Base-by-base conservation (phyloP, 2,329 filamentous ascomycete species). In the Cytospora paraplurivora region DNA sequence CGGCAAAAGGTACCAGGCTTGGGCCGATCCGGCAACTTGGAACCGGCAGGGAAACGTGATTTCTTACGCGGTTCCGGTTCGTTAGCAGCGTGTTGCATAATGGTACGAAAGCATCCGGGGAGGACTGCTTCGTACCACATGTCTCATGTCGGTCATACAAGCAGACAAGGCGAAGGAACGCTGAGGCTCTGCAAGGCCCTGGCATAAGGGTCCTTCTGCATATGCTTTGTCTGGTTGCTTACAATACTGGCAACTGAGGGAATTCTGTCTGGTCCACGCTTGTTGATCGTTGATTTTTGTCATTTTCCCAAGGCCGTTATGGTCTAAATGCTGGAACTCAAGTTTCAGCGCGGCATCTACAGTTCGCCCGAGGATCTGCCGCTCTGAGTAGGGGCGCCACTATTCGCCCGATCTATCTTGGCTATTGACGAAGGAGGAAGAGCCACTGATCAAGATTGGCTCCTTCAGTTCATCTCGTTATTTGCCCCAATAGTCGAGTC, bases 1-100 rank as follows among this genome's bases (percentile, higher is more conserved):
- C 17, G 58, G 34, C n/a, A 54, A 37, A 53, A 41, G 50, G 27
- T 41, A 47, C 19, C 37, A 15, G 27, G 10, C n/a, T 10, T 51
- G 32, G 57, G 38, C 37, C 41, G 59, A 61, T 62, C 59, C 63
- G 65, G 53, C 59, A 56, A 54, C 27, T 47, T 60, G 63, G 59
- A 17, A 62, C 62, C 32, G 54, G 51, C 51, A 50, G 50, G 34
- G 57, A 47, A 63, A 64, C 59, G 58, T 67, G 59, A 47, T 49
- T 34, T 1, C 11, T 21, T 63, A 19, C 63, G 34, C 13, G 10
- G 10, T 35, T 58, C 47, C 50, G 27, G 53, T 61, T 62, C 47
- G 59, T 47, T 53, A 54, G 38, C 38, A 61, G 58, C 32, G 7
- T 61, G 27, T n/a, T 61, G 58, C 58, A 59, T 37, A 32, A 33